A percentile compares a stretch with the other conserved stretches of the same genome.
These are phyloP conservation scores for Pseudopithomyces maydicus DNA, from an alignment of 2,329 filamentous ascomycete genomes.

Conservation along the genomic window DNA sequence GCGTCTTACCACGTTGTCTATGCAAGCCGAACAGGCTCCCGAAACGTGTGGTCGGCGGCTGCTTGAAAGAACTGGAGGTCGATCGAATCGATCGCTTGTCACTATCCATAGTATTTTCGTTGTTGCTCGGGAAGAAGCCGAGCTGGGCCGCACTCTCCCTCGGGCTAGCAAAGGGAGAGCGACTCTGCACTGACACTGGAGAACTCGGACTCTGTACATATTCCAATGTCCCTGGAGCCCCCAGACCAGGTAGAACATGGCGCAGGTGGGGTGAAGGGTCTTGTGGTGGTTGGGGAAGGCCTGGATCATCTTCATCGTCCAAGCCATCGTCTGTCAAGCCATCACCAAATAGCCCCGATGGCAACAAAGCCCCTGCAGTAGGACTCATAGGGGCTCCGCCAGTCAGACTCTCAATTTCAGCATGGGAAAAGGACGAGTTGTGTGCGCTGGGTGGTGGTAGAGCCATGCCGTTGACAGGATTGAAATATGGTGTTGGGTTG, in stretches of 20 bases:
- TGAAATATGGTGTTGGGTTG: slow-evolving; percentile 57
- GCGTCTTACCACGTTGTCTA: slow-evolving; percentile 65
- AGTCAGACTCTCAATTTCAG: slow-evolving; percentile 65
- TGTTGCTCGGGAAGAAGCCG: slow-evolving; percentile 43
- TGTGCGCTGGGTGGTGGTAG: slow-evolving; percentile 43
- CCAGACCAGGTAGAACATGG: slow-evolving; percentile 48
- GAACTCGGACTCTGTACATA: slow-evolving; percentile 46
- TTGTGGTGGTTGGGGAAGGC: slow-evolving; percentile 25
- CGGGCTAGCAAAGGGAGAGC: slow-evolving; percentile 55
- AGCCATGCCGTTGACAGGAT: slow-evolving; percentile 67
- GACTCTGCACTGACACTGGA: slow-evolving; percentile 49
- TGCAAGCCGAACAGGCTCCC: slow-evolving; percentile 65
- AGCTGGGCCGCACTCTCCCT: slow-evolving; percentile 53
- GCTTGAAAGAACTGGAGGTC: slow-evolving; percentile 55
- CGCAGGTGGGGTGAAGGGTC: slow-evolving; percentile 38
- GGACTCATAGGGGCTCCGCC: slow-evolving; percentile 76
- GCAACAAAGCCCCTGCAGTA: slow-evolving; percentile 74
- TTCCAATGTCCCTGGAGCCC: slow-evolving; percentile 45
- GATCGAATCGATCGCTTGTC: slow-evolving; percentile 55
- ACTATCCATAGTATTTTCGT: slow-evolving; percentile 49
- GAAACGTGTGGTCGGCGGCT: slow-evolving; percentile 58
- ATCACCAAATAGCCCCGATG: slow-evolving; percentile 68
- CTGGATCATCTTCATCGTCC: slow-evolving; percentile 39
- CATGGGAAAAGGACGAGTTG: slow-evolving; percentile 57
- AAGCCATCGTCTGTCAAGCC: slow-evolving; percentile 48